Evolutionary conservation across 2,329 filamentous ascomycete species (phyloP), one percentile per base, ranked within the genome.

Genomic region (Ascochyta viciae-villosae): DNA sequence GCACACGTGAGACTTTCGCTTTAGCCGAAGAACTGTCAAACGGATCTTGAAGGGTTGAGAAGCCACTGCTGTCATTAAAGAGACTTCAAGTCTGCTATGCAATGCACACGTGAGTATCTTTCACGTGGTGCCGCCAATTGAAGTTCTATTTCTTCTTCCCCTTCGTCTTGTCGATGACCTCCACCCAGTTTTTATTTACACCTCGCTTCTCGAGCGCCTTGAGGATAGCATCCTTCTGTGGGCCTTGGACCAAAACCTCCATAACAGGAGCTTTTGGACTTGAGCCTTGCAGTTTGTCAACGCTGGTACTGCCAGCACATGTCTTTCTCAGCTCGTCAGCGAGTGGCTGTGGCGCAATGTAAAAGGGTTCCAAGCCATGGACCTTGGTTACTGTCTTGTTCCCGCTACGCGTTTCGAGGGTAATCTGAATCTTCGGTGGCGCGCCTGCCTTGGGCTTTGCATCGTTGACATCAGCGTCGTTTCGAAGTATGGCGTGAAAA

Each of bases 161-260:
- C 75, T 88, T 87, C 4, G 85, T 87, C 77, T 89, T 89, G 70
- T 89, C 87, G 53, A 87, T 73, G n/a, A 88, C 76, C 40, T 87
- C 84, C 26, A 89, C 78, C 84, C 85, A 89, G 58, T 82, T 80
- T 54, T 74, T 77, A 53, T 80, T 80, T 4, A 90, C 77, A 0
- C 87, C 87, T 56, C 86, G 80, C 68, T 80, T 82, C 57, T 81
- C 81, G 63, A 90, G 71, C 26, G 85, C 84, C 63, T 83, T 84
- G 42, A 86, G 76, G 16, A 89, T 78, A 15, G 82, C 83, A 58
- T 84, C 83, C 53, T 82, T 83, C 75, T 89, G 87, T 57, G 87
- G 86, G 1, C 87, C 87, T 66, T 90, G 87, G 3, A 89, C 81
- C 75, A 88, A 80, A 19, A 90, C 82, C 70, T 89, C 87, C 82